Base-by-base conservation (phyloP, 768 basidiomycete species). In the Astraeus odoratus region DNA sequence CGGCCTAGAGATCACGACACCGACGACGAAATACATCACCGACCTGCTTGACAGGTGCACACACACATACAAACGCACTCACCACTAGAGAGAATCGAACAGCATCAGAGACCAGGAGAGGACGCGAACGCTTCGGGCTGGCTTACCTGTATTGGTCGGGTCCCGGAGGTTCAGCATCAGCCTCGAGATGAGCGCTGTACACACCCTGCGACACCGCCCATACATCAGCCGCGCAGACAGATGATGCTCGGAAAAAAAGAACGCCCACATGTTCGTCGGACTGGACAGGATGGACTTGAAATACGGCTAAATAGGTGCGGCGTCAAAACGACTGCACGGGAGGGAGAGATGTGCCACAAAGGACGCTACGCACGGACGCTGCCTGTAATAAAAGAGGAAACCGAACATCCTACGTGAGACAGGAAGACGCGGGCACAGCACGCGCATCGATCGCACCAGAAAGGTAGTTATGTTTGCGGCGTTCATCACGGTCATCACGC, bases 121-220 rank as follows among this genome's bases (percentile, higher is more conserved):
- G 13, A 23, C 20, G 36, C 36, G 12, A 18, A 6, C 5, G 8
- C 18, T 18, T 20, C 8, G 20, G 25, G 19, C 19, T 16, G 10
- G 12, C 23, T 13, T 22, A 39, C 37, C 37, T 39, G 22, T 24
- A 20, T 8, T 43, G 20, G 27, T 36, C 6, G 44, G 44, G 30
- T 45, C 44, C 18, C 44, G 44, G 15, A 45, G 35, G 25, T 45
- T 45, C n/a, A 45, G 35, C 44, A 45, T 45, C 35, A 45, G 13
- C 18, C 44, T 22, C 35, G 44, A 45, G 15, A 45, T 45, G 35
- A 45, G 9, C 20, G 44, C 37, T 22, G 20, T 36, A 24, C 34
- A 45, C 18, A 45, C 10, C 26, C 44, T 45, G 33, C 12, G 15
- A 34, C 7, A 22, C 9, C 13, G 31, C 3, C 16, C 6, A 12